A percentile compares a stretch with the other conserved stretches of the same genome.
These are phyloP conservation scores for Xylariaceae sp. DNA, from an alignment of 2,329 filamentous ascomycete genomes.

Conservation along the genomic window DNA sequence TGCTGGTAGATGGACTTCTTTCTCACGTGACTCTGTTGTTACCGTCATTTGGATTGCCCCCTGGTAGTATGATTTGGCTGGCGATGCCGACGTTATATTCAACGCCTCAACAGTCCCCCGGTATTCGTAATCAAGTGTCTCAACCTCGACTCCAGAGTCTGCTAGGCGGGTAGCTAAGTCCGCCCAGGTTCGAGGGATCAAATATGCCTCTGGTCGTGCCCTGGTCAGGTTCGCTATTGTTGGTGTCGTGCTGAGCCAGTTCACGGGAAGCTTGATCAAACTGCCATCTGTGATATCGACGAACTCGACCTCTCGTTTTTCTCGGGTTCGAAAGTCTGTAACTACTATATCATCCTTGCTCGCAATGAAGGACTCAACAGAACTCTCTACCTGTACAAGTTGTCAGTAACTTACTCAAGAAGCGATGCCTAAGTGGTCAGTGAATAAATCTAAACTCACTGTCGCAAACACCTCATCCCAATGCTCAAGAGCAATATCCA, in stretches of 20 bases:
- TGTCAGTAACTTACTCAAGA: no score
- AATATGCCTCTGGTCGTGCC: slow-evolving; percentile 23
- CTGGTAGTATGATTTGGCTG: slow-evolving; percentile 22
- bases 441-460: slow-evolving; percentile 11
- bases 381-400: slow-evolving; percentile 17
- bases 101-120: slow-evolving; percentile 21
- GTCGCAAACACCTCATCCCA: slow-evolving; percentile 20
- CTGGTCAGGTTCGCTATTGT: slow-evolving; percentile 22
- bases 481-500: slow-evolving; percentile 25
- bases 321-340: slow-evolving; percentile 21
- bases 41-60: slow-evolving; percentile 25
- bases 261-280: slow-evolving; percentile 20
- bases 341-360: slow-evolving; percentile 24
- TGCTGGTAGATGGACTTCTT: slow-evolving; percentile 18
- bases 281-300: slow-evolving; percentile 21
- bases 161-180: slow-evolving; percentile 21
- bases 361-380: slow-evolving; percentile 21
- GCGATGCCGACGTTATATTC: slow-evolving; percentile 16
- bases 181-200: slow-evolving; percentile 25
- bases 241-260: slow-evolving; percentile 24
- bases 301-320: slow-evolving; percentile 22
- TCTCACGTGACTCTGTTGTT: slow-evolving; percentile 14
- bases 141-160: slow-evolving; percentile 21
- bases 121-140: slow-evolving; percentile 22
- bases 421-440: no score